Evolutionary conservation across 306 rosid species (phyloP).

Genomic region (Luffa aegyptiaca): DNA sequence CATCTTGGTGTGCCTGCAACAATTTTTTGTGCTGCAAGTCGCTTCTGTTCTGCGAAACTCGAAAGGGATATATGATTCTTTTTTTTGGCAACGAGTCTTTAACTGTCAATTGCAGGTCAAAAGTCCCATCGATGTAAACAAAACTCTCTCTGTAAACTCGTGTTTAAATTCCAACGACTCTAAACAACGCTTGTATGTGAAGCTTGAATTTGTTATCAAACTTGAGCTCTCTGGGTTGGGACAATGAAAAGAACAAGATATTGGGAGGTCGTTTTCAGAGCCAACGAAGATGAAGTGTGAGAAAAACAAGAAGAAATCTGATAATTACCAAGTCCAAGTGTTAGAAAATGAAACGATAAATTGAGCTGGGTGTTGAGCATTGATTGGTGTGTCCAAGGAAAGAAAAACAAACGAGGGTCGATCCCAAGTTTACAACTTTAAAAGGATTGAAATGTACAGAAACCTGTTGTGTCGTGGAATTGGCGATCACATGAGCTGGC

Average conservation of each 20-base stretch:
- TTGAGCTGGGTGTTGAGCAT: background rate
- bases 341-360: background rate
- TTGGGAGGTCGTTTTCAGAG: background rate
- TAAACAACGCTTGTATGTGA: background rate
- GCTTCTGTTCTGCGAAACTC: too few species aligned
- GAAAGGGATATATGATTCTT: too few species aligned
- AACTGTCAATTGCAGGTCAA: background rate
- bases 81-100: background rate
- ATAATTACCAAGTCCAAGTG: background rate
- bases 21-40: background rate
- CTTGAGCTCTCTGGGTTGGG: background rate
- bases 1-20: background rate
- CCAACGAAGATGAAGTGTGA: background rate
- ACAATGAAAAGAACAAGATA: background rate
- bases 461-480: background rate
- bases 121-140: background rate
- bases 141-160: background rate
- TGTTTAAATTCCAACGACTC: background rate
- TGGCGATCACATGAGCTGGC: slow-evolving; percentile 1
- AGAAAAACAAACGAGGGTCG: background rate
- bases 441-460: background rate
- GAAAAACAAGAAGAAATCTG: background rate
- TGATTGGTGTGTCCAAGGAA: background rate
- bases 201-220: background rate
- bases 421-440: background rate